Percentiles rank a stretch among this genome's conserved stretches.
These are phyloP conservation scores for Polychaeton citri DNA, from an alignment of 2,329 filamentous ascomycete species.

Conservation along the genomic window DNA sequence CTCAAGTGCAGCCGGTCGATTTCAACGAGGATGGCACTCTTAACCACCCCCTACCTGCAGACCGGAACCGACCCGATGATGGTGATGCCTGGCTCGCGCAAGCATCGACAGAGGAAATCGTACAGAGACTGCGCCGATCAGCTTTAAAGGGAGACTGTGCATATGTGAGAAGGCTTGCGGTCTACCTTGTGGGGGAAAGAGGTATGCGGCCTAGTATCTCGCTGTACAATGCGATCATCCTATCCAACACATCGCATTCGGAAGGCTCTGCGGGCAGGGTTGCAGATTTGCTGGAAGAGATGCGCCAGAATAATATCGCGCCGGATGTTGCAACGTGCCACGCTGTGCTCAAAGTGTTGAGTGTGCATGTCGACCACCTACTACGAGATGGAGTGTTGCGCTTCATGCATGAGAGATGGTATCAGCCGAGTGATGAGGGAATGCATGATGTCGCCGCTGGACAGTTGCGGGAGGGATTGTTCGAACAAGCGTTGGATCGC, in stretches of 20 bases:
- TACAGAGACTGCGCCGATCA: conserved; percentile 28
- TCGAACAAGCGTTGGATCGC: conserved; percentile 63
- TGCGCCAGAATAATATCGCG: conserved; percentile 48
- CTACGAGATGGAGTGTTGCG: conserved; percentile 57
- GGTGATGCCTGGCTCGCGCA: not conserved
- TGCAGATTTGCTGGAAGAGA: conserved; percentile 54
- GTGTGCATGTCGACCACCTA: conserved; percentile 75
- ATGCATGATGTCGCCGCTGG: conserved; percentile 58
- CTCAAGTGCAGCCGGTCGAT: not conserved
- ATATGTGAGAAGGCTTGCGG: conserved; percentile 35
- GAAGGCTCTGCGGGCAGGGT: conserved; percentile 56
- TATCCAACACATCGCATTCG: conserved; percentile 50
- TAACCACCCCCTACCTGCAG: not conserved
- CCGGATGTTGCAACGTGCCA: conserved; percentile 58
- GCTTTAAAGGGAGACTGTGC: conserved; percentile 25
- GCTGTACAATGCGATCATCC: conserved; percentile 63
- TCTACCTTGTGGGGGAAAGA: conserved; percentile 45
- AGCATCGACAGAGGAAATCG: conserved; percentile 8
- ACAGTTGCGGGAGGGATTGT: conserved; percentile 65
- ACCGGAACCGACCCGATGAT: not conserved
- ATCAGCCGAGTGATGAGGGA: conserved; percentile 46
- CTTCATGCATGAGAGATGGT: conserved; percentile 64
- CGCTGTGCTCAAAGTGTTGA: conserved; percentile 57
- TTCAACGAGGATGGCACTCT: not conserved
- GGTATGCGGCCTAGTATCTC: conserved; percentile 41